A percentile compares a stretch with the other conserved stretches of the same genome.
Evolutionary conservation across 371 early-diverging fungal genomes (phyloP).

Genomic region (Mycotypha africana): DNA sequence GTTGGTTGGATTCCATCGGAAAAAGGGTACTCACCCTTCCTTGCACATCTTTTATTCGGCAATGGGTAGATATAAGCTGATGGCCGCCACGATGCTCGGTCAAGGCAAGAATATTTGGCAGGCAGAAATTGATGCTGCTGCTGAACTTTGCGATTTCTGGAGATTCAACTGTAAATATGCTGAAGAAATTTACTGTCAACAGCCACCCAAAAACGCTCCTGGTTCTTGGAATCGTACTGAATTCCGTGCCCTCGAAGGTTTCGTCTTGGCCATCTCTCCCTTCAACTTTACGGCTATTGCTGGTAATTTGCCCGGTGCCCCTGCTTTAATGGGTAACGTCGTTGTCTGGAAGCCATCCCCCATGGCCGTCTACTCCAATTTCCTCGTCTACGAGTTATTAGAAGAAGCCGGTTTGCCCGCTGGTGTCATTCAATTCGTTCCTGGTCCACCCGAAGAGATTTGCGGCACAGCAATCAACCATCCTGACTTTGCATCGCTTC

Average conservation of each 20-base stretch:
- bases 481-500: slow-evolving; percentile 93
- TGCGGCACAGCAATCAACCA: slow-evolving; percentile 65
- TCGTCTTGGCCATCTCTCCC: slow-evolving; percentile 94
- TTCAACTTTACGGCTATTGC: slow-evolving; percentile 99
- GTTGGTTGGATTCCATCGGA: too few relatives aligned
- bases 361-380: slow-evolving; percentile 86
- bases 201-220: slow-evolving; percentile 88
- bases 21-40: not conserved
- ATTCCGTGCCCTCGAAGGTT: slow-evolving; percentile 95
- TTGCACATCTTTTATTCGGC: not conserved
- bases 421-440: slow-evolving; percentile 96
- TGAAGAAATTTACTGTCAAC: slow-evolving; percentile 87
- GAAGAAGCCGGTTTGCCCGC: slow-evolving; percentile 95
- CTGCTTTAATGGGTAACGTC: slow-evolving; percentile 97
- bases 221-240: slow-evolving; percentile 94
- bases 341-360: slow-evolving; percentile 97
- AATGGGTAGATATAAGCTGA: slow-evolving; percentile 65
- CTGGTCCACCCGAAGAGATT: slow-evolving; percentile 84
- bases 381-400: slow-evolving; percentile 84
- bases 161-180: slow-evolving; percentile 96
- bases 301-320: slow-evolving; percentile 91
- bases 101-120: slow-evolving; percentile 99
- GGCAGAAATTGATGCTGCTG: slow-evolving; percentile 97
- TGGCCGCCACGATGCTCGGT: slow-evolving; percentile 98
- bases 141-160: slow-evolving; percentile 92